Evolutionary conservation across 169 alveolate species (phyloP), one percentile per base, ranked within the genome.

Genomic region (Plasmodium relictum): DNA sequence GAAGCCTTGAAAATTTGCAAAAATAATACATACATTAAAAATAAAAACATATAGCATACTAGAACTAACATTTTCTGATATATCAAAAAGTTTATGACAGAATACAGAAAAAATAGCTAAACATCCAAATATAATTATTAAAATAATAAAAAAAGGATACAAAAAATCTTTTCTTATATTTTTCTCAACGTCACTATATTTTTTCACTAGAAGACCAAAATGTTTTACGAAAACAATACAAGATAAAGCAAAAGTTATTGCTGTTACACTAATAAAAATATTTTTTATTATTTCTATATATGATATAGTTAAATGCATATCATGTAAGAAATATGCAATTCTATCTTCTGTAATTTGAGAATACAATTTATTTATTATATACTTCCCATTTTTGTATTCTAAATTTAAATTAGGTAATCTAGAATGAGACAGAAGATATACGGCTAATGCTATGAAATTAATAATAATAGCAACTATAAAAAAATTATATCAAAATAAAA

Each of bases 1-100:
- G 18, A 86, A 62, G 6, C 86, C 74, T 86, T 72, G 92, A 16
- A 86, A 86, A 63, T 86, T 86, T 41, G 76, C 86, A 86, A 86
- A 86, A 54, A 62, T 48, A 37, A 86, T 59, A 86, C 88, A 86
- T 18, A 72, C 39, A 52, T 86, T 86, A 37, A 86, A 86, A 86
- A 86, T 86, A 54, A 70, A 86, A n/a, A 66, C 63, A 20, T 62
- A 20, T 37, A 86, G 9, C 20, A 70, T 70, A 41, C 63, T 86
- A 65, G 54, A 59, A 44, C 42, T 66, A 37, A 70, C 16, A 70
- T 70, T 71, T 71, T 86, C 92, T 37, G 62, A 65, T 16, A 86
- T 44, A 41, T 14, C 31, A 69, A 86, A 86, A 12, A 70, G 72
- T 16, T 73, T 72, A 41, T 86, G 71, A 26, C 72, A 26, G 52